Evolutionary conservation across 2,329 filamentous ascomycete genomes (phyloP), one percentile per base, ranked within the genome.

Genomic region (Colletotrichum musae): DNA sequence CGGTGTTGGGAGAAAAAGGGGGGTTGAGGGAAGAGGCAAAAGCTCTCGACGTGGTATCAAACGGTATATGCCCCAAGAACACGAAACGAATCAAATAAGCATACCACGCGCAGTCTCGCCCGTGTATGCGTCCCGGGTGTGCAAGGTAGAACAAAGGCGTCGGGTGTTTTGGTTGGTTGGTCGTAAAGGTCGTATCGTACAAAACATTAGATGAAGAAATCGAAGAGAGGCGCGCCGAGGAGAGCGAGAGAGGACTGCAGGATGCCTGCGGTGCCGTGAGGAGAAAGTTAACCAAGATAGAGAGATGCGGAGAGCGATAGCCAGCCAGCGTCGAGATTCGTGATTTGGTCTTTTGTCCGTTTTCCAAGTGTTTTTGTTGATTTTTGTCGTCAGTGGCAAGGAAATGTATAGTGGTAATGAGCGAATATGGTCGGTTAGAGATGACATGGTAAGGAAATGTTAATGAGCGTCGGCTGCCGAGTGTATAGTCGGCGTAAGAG

Each of bases 391-490:
- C 68, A 75, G 74, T 72, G 70, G 67, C 10, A 77, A 79, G 74
- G 73, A 78, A 80, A 77, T 68, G 57, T 72, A 4, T 59, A n/a
- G 72, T 5, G 59, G 41, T 60, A 80, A 75, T 56, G 79, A 81
- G 66, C 61, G 79, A 80, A 79, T 77, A 64, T 59, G 73, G 77
- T 79, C 70, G 74, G 75, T 75, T 9, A 13, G 26, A 39, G 32
- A 36, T 4, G 59, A 62, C 50, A 54, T 24, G 21, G 39, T 18
- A 62, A 62, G 59, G 48, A 62, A 62, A 62, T 5, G 48, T 36
- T 45, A 62, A 54, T 32, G 59, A 62, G 59, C 50, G 59, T 54
- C 50, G 59, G 24, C 18, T 48, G 59, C 47, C 50, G 50, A 47
- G 9, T 36, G 12, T 4, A n/a, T 64, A 32, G 26, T 50, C 68